A percentile compares a stretch with the other conserved stretches of the same genome.
These are phyloP conservation scores for Cladophialophora yegresii DNA, from an alignment of 2,329 filamentous ascomycete genomes.

Conservation along the genomic window DNA sequence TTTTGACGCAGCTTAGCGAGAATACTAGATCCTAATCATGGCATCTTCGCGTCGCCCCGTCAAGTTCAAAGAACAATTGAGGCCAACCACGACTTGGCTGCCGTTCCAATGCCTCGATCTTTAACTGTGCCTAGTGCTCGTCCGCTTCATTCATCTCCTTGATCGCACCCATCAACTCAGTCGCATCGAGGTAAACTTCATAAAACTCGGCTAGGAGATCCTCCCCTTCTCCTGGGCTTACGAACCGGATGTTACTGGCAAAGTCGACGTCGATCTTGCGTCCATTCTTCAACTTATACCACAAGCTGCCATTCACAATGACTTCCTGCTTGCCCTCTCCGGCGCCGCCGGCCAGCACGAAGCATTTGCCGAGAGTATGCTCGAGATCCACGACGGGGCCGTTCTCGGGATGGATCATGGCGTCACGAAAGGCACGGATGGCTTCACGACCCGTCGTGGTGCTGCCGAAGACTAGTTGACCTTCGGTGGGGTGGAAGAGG, in stretches of 20 bases:
- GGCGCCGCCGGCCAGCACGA: conserved; percentile 23
- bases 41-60: background rate
- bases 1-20: background rate
- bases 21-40: background rate
- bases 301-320: conserved; percentile 28
- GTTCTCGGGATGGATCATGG: conserved; percentile 29
- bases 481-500: conserved; percentile 23
- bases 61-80: background rate
- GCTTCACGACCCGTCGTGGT: conserved; percentile 25
- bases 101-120: background rate
- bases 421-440: conserved; percentile 24
- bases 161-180: conserved; percentile 27
- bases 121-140: background rate
- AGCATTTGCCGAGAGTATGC: conserved; percentile 27
- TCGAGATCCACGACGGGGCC: conserved; percentile 28
- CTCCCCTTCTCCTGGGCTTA: conserved; percentile 9
- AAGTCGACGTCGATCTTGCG: conserved; percentile 26
- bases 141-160: conserved; percentile 25
- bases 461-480: conserved; percentile 22
- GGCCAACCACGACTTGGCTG: background rate
- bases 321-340: conserved; percentile 22
- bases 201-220: conserved; percentile 25
- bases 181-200: conserved; percentile 25
- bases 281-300: conserved; percentile 29
- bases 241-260: conserved; percentile 23